Evolutionary conservation across 441 rosid species (phyloP).

Genomic region (Populus hybrid): DNA sequence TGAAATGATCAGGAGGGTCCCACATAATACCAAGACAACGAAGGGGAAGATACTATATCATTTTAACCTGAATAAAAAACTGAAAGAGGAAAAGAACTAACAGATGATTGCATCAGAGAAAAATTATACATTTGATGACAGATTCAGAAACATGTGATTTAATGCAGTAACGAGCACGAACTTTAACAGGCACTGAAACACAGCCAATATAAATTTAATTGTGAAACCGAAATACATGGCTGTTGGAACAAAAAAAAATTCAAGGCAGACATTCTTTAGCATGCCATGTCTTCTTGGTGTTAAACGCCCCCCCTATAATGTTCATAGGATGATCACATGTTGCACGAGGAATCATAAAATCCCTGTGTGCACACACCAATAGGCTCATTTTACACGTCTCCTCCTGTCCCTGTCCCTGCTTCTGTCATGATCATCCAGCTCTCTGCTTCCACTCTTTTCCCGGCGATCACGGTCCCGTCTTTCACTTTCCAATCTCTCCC

Average conservation of each 20-base stretch:
- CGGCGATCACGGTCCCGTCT: constrained; percentile 51
- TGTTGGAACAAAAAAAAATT: background rate
- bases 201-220: background rate
- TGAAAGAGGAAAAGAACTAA: too few species aligned
- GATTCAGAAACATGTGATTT: background rate
- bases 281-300: background rate
- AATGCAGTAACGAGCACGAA: background rate
- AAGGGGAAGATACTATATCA: too few species aligned
- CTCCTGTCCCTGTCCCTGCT: constrained; percentile 62
- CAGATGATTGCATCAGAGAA: background rate
- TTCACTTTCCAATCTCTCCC: constrained; percentile 46
- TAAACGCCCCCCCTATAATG: background rate
- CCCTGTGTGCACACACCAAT: constrained; percentile 1
- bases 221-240: constrained; percentile 2
- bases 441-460: constrained; percentile 90
- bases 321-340: background rate
- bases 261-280: background rate
- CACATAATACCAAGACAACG: too few species aligned
- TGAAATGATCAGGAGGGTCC: too few species aligned
- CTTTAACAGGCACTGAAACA: background rate
- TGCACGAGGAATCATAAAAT: background rate
- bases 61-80: too few species aligned
- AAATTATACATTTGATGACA: background rate
- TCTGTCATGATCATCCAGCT: constrained; percentile 74
- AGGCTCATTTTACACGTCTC: constrained; percentile 46